Evolutionary conservation across 352 stramenopile genomes (phyloP), one percentile per base, ranked within the genome.

Genomic region (Phytopythium delawarense): DNA sequence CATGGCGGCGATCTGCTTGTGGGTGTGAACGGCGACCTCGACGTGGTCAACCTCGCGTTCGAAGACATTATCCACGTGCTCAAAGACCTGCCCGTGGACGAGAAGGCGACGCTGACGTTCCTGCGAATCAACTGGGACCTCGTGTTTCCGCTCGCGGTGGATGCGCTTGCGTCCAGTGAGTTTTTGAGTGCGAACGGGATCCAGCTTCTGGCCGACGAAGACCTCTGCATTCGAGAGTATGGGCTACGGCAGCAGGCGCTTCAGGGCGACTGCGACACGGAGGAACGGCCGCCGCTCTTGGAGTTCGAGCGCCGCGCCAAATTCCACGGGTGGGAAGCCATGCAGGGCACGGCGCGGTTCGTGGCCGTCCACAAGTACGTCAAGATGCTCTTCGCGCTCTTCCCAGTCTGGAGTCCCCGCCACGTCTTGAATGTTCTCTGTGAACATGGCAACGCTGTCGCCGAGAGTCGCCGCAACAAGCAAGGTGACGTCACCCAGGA

Each of bases 171-270:
- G 2, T 80, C 76, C 0, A 49, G 61, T 0, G 64, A 72, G 11
- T 94, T 93, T 32, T 49, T 89, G 48, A 59, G 74, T 20, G 63
- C 70, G 11, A 72, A 91, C 53, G 62, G 64, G 1, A 75, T 95
- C 48, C 61, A 74, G 30, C 65, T 84, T 23, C 61, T 78, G 4
- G 59, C 75, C 11, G 79, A 91, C 49, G 79, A 91, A 61, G 85
- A 87, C 18, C 46, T 94, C 23, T 79, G 80, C 44, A 73, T 94
- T 48, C 84, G 83, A 21, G 84, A 94, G 68, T 92, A 88, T 57
- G 81, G 79, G 13, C 63, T 96, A 21, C 82, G 83, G 15, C 92
- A 92, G 84, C 87, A 96, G 42, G 76, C 74, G 45, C 58, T 87
- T 1, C 64, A 88, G 48, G 87, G 87, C 23, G 84, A 96, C 61